These are phyloP conservation scores for Eucalyptus camaldulensis DNA, from an alignment of 345 rosid genomes.

Conservation along the genomic window DNA sequence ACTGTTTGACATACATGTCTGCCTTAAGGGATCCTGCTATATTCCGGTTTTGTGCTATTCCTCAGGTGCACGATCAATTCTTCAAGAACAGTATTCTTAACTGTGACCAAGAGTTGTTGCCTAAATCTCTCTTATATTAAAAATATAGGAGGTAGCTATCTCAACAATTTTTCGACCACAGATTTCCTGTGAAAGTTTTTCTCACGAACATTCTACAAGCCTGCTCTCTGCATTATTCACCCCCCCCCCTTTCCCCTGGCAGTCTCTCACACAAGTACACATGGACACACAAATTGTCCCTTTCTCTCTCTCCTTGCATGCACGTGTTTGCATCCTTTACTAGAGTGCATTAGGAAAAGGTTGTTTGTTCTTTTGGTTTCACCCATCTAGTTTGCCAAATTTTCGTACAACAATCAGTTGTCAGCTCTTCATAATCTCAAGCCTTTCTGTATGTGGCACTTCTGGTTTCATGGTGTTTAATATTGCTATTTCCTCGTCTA, in stretches of 20 bases:
- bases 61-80: constrained; percentile 35
- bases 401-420: not conserved
- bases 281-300: not conserved
- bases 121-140: not conserved
- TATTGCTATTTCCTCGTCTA: not conserved
- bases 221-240: not conserved
- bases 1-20: constrained; percentile 72
- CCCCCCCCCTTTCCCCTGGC: not conserved
- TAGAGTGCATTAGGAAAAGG: not conserved
- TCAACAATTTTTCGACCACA: not conserved
- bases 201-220: not conserved
- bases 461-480: not conserved
- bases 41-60: constrained; percentile 87
- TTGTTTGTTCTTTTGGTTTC: not conserved
- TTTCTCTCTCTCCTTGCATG: not conserved
- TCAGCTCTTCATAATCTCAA: not conserved
- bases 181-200: not conserved
- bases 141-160: not conserved
- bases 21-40: constrained; percentile 53
- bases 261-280: not conserved
- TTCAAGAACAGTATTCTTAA: not conserved
- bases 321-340: not conserved
- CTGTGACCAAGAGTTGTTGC: not conserved
- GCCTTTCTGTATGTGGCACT: not conserved
- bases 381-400: not conserved